These are phyloP conservation scores for Sporothrix brasiliensis DNA, from an alignment of 2,329 filamentous ascomycete species.

Conservation along the genomic window DNA sequence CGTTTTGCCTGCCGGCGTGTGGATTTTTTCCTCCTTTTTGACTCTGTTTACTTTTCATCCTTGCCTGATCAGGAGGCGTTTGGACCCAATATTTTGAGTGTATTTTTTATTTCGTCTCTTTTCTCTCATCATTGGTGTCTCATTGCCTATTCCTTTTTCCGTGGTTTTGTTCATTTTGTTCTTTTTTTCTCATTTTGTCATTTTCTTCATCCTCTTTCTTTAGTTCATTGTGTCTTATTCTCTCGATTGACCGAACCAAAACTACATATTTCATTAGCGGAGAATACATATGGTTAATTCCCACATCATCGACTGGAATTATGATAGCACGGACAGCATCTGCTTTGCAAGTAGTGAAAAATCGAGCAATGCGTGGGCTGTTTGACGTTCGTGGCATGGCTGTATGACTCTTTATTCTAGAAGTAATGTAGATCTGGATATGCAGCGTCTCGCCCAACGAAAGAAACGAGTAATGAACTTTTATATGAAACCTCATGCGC, in stretches of 20 bases:
- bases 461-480: conserved; percentile 2
- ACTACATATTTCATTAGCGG: conserved; percentile 6
- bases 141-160: background rate
- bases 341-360: background rate
- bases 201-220: background rate
- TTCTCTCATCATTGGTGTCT: conserved; percentile 23
- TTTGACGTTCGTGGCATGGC: background rate
- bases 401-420: background rate
- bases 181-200: background rate
- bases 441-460: background rate
- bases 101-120: background rate
- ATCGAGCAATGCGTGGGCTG: background rate
- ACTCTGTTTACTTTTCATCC: background rate
- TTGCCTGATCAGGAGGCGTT: conserved; percentile 3
- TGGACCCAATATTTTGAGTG: conserved; percentile 8
- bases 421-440: background rate
- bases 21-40: background rate
- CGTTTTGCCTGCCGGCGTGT: conserved; percentile 3
- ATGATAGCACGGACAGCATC: background rate
- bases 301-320: background rate
- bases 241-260: conserved; percentile 1
- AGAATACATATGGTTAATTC: conserved; percentile 11
- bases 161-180: background rate
- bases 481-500: background rate
- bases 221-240: background rate